Base-by-base conservation (phyloP, 495 filamentous ascomycete species). In the Neurospora intermedia region DNA sequence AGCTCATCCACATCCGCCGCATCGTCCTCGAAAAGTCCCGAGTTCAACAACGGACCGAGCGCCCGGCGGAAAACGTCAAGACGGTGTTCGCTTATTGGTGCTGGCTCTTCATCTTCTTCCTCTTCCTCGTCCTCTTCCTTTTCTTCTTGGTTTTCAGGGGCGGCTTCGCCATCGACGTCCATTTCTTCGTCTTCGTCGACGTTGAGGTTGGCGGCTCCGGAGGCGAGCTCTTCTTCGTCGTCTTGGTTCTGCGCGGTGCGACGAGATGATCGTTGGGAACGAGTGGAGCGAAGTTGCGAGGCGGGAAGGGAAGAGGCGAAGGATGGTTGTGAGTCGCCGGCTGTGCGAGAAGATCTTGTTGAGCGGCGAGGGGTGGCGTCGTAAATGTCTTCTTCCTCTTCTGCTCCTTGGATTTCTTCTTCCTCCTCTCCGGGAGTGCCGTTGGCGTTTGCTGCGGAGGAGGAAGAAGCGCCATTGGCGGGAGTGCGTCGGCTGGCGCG, bases 21-120 rank as follows among this genome's bases (percentile, higher is more conserved):
- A 76, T 97, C 96, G 69, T 92, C 90, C 48, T 87, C 87, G 80
- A 99, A 99, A 41, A 99, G 78, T 20, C 85, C 83, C 5, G 90
- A 89, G 77, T 91, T 91, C 75, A 98, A 89, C 43, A 98, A 82
- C 74, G 91, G 89, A 13, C 96, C 96, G 1, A 99, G 84, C 4
- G 90, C 87, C 6, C 88, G 88, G 54, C 93, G 88, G 91, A 98
- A 99, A 39, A 89, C 81, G 0, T 86, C 84, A 41, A 96, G 79
- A 7, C 96, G 88, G 31, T 84, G 86, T 0, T 89, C 83, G 13
- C 87, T 86, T 78, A 97, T 89, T 1, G 85, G 83, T 23, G 73
- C 48, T 20, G 80, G 80, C 39, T 75, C 82, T 23, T 41, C 54
- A 31, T 73, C 73, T 23, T 78, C 75, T 2, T 77, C 75, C 2